Conservation (phyloP, 2,329 filamentous ascomycete genomes). For the Microdochium trichocladiopsis region DNA sequence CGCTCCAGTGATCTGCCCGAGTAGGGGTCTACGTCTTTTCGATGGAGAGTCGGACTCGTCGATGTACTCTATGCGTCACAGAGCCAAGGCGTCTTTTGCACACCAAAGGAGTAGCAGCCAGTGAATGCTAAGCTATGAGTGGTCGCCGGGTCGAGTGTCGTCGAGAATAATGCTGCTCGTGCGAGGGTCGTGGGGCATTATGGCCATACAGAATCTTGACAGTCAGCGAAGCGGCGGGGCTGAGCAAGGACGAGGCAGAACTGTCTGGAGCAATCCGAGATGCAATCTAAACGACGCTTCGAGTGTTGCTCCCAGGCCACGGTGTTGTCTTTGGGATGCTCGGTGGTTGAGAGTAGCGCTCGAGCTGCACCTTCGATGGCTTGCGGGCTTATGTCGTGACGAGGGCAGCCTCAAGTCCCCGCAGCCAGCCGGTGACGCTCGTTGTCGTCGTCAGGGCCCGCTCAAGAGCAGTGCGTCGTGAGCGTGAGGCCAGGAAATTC, state of each 20-base stretch:
- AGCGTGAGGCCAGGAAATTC: neutral
- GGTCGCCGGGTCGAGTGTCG: neutral
- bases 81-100: neutral
- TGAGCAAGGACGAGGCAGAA: too few relatives aligned
- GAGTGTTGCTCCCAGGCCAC: neutral
- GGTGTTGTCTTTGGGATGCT: too few relatives aligned
- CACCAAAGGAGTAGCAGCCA: neutral
- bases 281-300: neutral
- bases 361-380: too few relatives aligned
- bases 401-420: too few relatives aligned
- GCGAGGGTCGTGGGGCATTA: neutral
- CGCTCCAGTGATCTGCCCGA: constrained; percentile 1
- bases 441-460: neutral
- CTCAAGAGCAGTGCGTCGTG: neutral
- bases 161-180: neutral
- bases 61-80: neutral
- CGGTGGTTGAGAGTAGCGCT: neutral
- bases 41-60: neutral
- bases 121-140: neutral
- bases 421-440: neutral
- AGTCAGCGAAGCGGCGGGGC: too few relatives aligned
- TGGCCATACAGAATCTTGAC: neutral
- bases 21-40: neutral
- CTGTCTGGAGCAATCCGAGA: neutral
- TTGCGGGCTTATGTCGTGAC: too few relatives aligned